phyloP scores from a whole-genome alignment of 306 rosid genomes.

The Lithocarpus polystachyus region DNA sequence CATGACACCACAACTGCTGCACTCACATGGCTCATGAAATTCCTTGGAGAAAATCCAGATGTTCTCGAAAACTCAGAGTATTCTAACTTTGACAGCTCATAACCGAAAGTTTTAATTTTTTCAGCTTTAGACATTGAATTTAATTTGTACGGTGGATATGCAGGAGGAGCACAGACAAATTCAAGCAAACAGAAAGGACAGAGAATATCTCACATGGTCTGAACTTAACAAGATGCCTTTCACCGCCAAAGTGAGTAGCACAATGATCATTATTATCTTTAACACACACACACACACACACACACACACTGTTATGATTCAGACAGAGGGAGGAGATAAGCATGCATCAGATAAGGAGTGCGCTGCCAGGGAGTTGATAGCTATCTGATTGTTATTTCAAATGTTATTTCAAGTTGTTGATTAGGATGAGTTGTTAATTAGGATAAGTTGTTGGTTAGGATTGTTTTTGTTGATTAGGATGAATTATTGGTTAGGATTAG shows the following conservation, averaged over 20 bases:
- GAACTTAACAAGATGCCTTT: conserved; percentile 77
- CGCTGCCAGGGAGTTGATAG: no score
- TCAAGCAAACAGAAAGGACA: conserved; percentile 48
- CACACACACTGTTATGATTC: no score
- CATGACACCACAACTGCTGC: conserved; percentile 94
- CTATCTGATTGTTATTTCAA: no score
- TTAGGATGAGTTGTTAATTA: no score
- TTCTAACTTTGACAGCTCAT: not conserved
- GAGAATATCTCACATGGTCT: conserved; percentile 67
- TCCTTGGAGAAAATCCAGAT: conserved; percentile 67
- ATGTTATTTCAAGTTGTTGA: no score
- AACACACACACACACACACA: no score
- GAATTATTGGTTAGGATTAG: no score
- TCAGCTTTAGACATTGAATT: not conserved
- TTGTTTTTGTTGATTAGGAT: no score
- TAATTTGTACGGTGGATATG: conserved; percentile 19
- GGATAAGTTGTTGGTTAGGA: no score
- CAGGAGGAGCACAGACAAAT: conserved; percentile 75
- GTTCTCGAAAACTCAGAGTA: conserved; percentile 73
- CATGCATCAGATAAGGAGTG: no score
- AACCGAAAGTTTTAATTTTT: conserved; percentile 1
- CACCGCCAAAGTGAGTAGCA: conserved; percentile 61
- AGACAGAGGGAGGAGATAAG: no score
- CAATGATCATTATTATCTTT: not conserved
- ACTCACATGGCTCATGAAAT: conserved; percentile 81